phyloP scores from a whole-genome alignment of 1,139 yeast species.

The Yamadazyma sp. region DNA sequence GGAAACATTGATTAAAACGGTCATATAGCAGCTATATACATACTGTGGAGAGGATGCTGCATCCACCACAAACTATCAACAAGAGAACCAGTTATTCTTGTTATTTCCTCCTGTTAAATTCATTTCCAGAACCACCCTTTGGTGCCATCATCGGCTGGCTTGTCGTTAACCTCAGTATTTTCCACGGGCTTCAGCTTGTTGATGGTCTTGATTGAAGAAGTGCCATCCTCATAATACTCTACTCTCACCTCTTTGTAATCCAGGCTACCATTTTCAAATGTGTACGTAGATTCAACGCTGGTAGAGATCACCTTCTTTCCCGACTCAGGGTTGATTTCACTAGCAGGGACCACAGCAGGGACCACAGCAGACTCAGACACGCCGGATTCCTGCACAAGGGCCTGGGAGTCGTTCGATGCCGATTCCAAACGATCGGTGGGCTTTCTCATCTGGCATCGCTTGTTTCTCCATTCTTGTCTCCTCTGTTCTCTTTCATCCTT shows the following conservation, averaged over 20 bases:
- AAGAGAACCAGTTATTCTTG: too few species aligned
- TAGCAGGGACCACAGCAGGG: too few species aligned
- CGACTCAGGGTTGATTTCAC: not conserved
- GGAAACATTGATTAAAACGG: not conserved
- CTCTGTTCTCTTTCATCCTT: constrained; percentile 21
- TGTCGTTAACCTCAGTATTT: not conserved
- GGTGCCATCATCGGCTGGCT: constrained; percentile 2
- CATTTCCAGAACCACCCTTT: constrained; percentile 27
- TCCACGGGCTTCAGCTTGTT: constrained; percentile 34
- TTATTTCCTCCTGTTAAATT: too few species aligned
- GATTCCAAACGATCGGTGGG: too few species aligned
- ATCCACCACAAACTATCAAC: not conserved
- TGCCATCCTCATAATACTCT: constrained; percentile 66
- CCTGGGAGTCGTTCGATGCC: too few species aligned
- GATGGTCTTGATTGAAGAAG: constrained; percentile 41
- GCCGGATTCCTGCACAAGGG: too few species aligned
- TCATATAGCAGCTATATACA: too few species aligned
- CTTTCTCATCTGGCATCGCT: constrained; percentile 1
- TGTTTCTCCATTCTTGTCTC: constrained; percentile 4
- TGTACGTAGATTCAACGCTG: constrained; percentile 45
- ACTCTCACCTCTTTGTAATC: constrained; percentile 52
- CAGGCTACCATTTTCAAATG: constrained; percentile 53
- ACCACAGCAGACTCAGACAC: too few species aligned
- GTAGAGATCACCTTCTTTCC: constrained; percentile 50
- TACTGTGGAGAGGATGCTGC: too few species aligned